phyloP scores from a whole-genome alignment of 805 yeast genomes.

The Ogataea glucozyma region DNA sequence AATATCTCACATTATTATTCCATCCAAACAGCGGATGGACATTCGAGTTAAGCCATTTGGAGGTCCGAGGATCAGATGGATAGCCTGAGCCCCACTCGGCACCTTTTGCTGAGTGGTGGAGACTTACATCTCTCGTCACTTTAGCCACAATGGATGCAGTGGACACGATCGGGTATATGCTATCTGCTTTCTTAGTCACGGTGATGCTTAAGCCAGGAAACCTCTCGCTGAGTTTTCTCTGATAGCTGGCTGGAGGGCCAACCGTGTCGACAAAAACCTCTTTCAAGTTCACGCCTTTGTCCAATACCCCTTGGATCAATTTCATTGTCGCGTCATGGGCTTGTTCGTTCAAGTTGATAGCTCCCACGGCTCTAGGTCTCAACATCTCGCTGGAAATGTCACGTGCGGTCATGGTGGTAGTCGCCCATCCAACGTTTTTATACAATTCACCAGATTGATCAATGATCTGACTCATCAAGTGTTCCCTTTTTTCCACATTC shows the following conservation, averaged over 20 bases:
- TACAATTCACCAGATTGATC: conserved; percentile 47
- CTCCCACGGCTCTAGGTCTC: conserved; percentile 54
- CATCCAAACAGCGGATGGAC: conserved; percentile 85
- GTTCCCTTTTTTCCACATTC: conserved; percentile 67
- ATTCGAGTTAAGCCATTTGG: conserved; percentile 63
- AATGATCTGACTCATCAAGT: conserved; percentile 55
- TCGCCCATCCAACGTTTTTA: conserved; percentile 80
- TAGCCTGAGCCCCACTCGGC: conserved; percentile 82
- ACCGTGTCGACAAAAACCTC: conserved; percentile 93
- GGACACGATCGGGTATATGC: conserved; percentile 87
- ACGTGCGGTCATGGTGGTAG: conserved; percentile 78
- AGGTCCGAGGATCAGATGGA: conserved; percentile 89
- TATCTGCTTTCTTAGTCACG: conserved; percentile 94
- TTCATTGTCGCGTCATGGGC: conserved; percentile 94
- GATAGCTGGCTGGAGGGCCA: conserved; percentile 90
- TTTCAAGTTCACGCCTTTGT: conserved; percentile 59
- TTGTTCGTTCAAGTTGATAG: conserved; percentile 85
- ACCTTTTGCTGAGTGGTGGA: conserved; percentile 22
- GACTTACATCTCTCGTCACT: conserved; percentile 76
- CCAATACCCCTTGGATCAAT: conserved; percentile 65
- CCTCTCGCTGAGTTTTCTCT: conserved; percentile 62
- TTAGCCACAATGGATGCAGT: conserved; percentile 96
- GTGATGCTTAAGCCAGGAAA: conserved; percentile 75
- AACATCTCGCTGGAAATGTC: conserved; percentile 92
- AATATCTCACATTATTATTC: conserved; percentile 71